A percentile compares a stretch with the other conserved stretches of the same genome.
Evolutionary conservation across 345 rosid species (phyloP).

Genomic region (Rhodomyrtus tomentosa): DNA sequence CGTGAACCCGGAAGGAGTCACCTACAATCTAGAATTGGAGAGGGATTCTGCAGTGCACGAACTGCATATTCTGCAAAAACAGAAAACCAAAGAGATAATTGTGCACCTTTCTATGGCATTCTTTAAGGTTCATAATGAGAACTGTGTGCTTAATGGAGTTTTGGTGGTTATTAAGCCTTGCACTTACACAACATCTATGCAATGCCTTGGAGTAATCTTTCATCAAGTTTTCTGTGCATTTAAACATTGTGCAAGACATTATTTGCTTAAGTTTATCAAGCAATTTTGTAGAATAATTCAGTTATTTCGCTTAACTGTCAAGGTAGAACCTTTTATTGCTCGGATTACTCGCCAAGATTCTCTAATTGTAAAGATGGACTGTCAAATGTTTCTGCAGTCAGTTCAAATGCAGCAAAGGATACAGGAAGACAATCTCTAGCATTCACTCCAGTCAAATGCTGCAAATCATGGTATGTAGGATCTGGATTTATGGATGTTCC

Average conservation of each 20-base stretch:
- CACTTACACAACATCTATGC: background rate
- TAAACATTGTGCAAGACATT: background rate
- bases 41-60: background rate
- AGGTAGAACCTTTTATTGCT: background rate
- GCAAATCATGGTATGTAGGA: background rate
- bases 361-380: background rate
- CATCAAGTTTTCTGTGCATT: background rate
- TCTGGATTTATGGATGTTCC: background rate
- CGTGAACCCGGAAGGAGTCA: background rate
- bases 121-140: background rate
- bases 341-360: background rate
- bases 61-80: background rate
- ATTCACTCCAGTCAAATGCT: background rate
- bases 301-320: background rate
- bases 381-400: background rate
- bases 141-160: background rate
- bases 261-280: background rate
- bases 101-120: background rate
- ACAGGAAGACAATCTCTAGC: background rate
- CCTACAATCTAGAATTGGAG: background rate
- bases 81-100: background rate
- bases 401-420: constrained; percentile 1
- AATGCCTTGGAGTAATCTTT: background rate
- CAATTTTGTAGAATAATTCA: background rate
- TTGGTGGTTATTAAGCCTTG: background rate